A percentile compares a stretch with the other conserved stretches of the same genome.
Conservation (phyloP, 371 early-diverging fungal genomes). For the Rhizomucor miehei region DNA sequence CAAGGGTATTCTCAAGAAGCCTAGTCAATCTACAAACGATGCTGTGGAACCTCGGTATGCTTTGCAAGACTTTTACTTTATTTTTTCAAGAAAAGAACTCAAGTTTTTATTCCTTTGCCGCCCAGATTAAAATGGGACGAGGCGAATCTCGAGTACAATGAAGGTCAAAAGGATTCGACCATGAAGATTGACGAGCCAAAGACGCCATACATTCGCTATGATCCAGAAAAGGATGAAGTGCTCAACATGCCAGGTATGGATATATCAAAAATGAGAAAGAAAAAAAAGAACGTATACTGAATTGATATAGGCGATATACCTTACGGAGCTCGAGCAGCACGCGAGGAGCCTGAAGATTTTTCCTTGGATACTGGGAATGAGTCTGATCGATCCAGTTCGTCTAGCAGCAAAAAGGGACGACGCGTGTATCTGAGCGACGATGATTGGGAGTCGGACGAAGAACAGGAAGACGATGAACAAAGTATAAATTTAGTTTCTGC, state of each 20-base stretch:
- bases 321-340: constrained; percentile 15
- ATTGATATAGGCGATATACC: constrained; percentile 6
- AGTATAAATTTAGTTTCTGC: not conserved
- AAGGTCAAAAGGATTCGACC: constrained; percentile 85
- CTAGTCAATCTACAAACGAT: constrained; percentile 9
- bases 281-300: not conserved
- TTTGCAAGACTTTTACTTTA: not conserved
- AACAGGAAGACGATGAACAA: constrained; percentile 17
- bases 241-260: constrained; percentile 44
- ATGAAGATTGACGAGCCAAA: constrained; percentile 98
- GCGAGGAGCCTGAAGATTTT: constrained; percentile 48
- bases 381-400: constrained; percentile 40
- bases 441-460: constrained; percentile 51
- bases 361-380: constrained; percentile 41
- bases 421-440: constrained; percentile 42
- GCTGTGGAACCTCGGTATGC: constrained; percentile 9
- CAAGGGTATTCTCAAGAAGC: constrained; percentile 54
- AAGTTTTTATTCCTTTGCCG: too few species aligned
- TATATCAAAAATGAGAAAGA: not conserved
- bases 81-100: not conserved
- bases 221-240: constrained; percentile 75
- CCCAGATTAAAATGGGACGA: constrained; percentile 90
- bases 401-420: constrained; percentile 26
- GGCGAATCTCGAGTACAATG: constrained; percentile 86
- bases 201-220: constrained; percentile 91